Evolutionary conservation across 345 rosid genomes (phyloP), one percentile per base, ranked within the genome.

Genomic region (Lagerstroemia speciosa): DNA sequence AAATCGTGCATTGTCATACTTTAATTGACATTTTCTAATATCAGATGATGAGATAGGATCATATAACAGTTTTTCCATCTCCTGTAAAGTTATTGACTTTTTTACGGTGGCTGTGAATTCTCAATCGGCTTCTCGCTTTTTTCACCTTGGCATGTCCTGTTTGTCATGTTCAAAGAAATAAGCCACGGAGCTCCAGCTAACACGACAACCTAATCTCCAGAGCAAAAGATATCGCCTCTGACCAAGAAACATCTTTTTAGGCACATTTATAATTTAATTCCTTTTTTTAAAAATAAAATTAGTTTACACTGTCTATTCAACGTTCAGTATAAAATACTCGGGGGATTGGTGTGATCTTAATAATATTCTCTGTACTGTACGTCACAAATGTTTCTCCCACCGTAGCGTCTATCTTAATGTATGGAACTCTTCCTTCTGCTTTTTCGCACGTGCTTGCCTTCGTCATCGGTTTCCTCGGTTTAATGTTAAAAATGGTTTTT

Each of bases 161-260:
- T 48, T 20, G 55, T n/a, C 15, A 20, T 48, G 20, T 48, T 1
- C 8, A 2, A 20, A 48, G 2, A 19, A 48, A 48, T 48, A 19
- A 48, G 7, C 24, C n/a, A 1, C 8, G 55, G 20, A 15, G 2
- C 2, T 41, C 46, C 14, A 9, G 1, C 24, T 19, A 2, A 48
- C 20, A 20, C 24, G 20, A 20, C 16, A 1, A 20, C 20, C 24
- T 8, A 48, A 48, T 48, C 55, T 48, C 55, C 55, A 48, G 1
- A 48, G 55, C 24, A 48, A 20, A 48, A 48, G 55, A 48, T 48
- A 20, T 48, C 3, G n/a, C 24, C 55, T 20, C 55, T 48, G 5
- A n/a, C 60, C 60, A 53, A 24, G 60, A 53, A 53, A n/a, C 60
- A 19, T 19, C 55, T 48, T 48, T n/a, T 48, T 48, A 48, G 55